A percentile compares a stretch with the other conserved stretches of the same genome.
Evolutionary conservation across 2,329 filamentous ascomycete genomes (phyloP).

Genomic region (Claviceps africana): DNA sequence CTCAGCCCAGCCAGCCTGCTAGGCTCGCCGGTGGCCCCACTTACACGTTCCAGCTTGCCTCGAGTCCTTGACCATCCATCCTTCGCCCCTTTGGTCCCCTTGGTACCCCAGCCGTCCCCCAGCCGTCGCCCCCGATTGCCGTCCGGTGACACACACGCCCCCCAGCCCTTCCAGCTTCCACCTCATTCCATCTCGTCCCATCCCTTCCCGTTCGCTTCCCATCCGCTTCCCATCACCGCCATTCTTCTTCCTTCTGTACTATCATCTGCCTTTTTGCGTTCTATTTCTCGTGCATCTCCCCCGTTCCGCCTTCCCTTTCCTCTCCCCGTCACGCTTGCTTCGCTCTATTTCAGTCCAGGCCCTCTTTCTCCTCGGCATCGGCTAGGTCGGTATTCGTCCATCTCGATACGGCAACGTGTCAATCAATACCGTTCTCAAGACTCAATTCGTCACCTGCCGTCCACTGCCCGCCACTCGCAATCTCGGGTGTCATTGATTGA

Average conservation of each 20-base stretch:
- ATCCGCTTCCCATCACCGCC: constrained; percentile 19
- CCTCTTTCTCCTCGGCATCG: constrained; percentile 24
- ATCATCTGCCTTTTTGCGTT: constrained; percentile 19
- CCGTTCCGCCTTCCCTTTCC: constrained; percentile 8
- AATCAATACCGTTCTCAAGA: not conserved
- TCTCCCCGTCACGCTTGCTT: constrained; percentile 7
- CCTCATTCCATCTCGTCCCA: constrained; percentile 16
- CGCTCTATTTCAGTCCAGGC: constrained; percentile 15
- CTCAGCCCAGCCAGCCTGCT: not conserved
- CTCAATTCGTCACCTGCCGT: constrained; percentile 7
- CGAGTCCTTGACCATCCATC: not conserved
- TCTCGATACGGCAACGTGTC: not conserved
- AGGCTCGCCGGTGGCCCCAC: not conserved
- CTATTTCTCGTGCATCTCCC: constrained; percentile 14
- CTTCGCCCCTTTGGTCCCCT: not conserved
- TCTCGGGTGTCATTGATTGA: constrained; percentile 10
- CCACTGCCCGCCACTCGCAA: constrained; percentile 11
- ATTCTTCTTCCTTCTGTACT: constrained; percentile 16
- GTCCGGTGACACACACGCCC: constrained; percentile 14
- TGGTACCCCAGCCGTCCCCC: not conserved
- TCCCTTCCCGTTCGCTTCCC: not conserved
- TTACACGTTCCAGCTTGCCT: not conserved
- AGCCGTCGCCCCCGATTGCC: constrained; percentile 3
- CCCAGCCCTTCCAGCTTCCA: constrained; percentile 16
- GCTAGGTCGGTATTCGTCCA: constrained; percentile 7